phyloP scores from a whole-genome alignment of 2,329 filamentous ascomycete species.

The Coniosporium tulheliwenetii region DNA sequence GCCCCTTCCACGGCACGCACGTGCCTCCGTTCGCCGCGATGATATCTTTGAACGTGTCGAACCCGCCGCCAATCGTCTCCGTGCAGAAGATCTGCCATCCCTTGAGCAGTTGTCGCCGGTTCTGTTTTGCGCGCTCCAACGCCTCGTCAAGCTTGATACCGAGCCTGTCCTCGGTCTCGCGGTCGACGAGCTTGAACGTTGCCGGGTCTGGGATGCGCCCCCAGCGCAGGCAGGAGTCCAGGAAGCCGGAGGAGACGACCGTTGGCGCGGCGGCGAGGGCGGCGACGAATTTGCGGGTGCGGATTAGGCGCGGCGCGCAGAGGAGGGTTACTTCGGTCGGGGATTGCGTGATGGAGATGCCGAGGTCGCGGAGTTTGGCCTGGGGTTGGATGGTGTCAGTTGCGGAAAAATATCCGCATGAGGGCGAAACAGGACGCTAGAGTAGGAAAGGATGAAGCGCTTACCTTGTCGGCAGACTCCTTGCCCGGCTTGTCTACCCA shows the following conservation, averaged over 20 bases:
- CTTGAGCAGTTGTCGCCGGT: conserved; percentile 60
- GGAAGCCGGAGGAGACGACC: conserved; percentile 62
- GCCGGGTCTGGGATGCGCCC: conserved; percentile 38
- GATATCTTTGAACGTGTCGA: conserved; percentile 73
- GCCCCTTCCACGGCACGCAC: conserved; percentile 61
- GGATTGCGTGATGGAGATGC: conserved; percentile 67
- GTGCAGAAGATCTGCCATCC: conserved; percentile 76
- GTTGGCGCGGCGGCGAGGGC: conserved; percentile 68
- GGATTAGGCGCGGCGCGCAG: conserved; percentile 70
- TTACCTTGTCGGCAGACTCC: conserved; percentile 68
- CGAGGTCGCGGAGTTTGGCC: conserved; percentile 69
- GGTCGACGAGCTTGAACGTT: conserved; percentile 55
- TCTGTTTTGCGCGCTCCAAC: conserved; percentile 54
- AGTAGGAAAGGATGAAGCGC: conserved; percentile 14
- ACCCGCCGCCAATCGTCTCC: conserved; percentile 60
- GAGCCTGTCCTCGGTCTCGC: conserved; percentile 55
- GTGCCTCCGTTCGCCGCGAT: conserved; percentile 77
- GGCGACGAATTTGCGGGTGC: conserved; percentile 86
- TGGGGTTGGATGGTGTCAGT: conserved; percentile 18
- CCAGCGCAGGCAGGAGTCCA: conserved; percentile 62
- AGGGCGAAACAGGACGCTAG: not conserved
- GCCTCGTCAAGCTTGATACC: conserved; percentile 54
- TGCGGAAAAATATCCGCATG: not conserved
- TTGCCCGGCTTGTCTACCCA: conserved; percentile 62
- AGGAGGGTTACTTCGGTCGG: conserved; percentile 67